phyloP scores from a whole-genome alignment of 305 asterid genomes.

The Solanum hybrid region DNA sequence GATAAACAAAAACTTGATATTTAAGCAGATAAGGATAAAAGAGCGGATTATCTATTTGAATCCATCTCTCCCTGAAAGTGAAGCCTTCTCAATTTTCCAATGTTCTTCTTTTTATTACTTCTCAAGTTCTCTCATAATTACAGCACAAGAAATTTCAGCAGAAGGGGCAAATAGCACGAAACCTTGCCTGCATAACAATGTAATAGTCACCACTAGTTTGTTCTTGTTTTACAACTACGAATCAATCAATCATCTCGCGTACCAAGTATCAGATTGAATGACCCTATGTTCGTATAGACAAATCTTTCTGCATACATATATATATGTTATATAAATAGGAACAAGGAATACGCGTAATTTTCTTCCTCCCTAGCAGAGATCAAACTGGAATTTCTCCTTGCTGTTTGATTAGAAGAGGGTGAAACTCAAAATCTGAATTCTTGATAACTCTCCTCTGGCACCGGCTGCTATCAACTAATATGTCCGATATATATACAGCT shows the following conservation, averaged over 20 bases:
- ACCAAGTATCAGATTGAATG: conserved; percentile 3
- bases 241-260: not conserved
- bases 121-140: not conserved
- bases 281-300: not conserved
- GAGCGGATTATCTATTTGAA: not conserved
- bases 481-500: no score
- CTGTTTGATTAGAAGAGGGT: not conserved
- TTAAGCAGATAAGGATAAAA: not conserved
- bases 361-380: not conserved
- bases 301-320: not conserved
- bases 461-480: not conserved
- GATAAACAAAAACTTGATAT: not conserved
- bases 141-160: not conserved
- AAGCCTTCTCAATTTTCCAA: not conserved
- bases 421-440: not conserved
- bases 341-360: not conserved
- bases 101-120: not conserved
- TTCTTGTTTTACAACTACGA: not conserved
- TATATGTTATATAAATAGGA: not conserved
- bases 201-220: not conserved
- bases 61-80: not conserved
- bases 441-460: not conserved
- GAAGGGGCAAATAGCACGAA: not conserved
- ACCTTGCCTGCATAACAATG: not conserved
- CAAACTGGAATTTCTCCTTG: not conserved